Base-by-base conservation (phyloP, 352 stramenopile genomes). In the Phytophthora citricola region DNA sequence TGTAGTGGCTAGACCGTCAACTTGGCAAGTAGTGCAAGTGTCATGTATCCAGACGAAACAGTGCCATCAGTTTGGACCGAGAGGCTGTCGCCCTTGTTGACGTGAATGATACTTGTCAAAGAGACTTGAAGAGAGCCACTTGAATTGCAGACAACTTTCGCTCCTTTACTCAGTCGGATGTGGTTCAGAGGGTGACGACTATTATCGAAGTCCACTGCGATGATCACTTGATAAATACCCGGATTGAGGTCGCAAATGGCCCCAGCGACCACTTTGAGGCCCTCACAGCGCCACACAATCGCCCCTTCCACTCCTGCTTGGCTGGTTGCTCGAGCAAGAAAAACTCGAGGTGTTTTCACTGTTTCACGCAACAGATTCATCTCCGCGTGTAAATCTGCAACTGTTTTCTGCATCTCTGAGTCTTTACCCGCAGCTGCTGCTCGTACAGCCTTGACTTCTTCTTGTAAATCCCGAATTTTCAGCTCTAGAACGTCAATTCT, bases 381-480 rank as follows among this genome's bases (percentile, higher is more conserved):
- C 32, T 67, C 50, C 9, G n/a, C 1, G 31, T 32, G 49, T 24
- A 67, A 20, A 17, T 57, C 27, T 5, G 44, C 49, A 3, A 58
- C 52, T 29, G 17, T 41, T 32, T 44, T 31, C 29, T 63, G 36
- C 44, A 58, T 52, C 36, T 58, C 60, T 11, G 51, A 40, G 31
- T 27, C 26, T 34, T 52, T 50, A 17, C 22, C 4, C n/a, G 11
- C 29, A 31, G 32, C 5, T n/a, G 47, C 34, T n/a, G 38, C 26
- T 58, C 29, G 61, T 53, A 69, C 44, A 15, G 2, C 1, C 39
- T 69, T 58, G 3, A 64, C 26, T 39, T 69, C 61, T 34, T 50
- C 41, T 32, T 69, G 61, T 7, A 69, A 38, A 8, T 67, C 59
- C 2, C 58, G 22, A 20, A 67, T 20, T 32, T 56, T 67, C 3